These are phyloP conservation scores for Podosphaera xanthii DNA, from an alignment of 2,329 filamentous ascomycete genomes.

Conservation along the genomic window DNA sequence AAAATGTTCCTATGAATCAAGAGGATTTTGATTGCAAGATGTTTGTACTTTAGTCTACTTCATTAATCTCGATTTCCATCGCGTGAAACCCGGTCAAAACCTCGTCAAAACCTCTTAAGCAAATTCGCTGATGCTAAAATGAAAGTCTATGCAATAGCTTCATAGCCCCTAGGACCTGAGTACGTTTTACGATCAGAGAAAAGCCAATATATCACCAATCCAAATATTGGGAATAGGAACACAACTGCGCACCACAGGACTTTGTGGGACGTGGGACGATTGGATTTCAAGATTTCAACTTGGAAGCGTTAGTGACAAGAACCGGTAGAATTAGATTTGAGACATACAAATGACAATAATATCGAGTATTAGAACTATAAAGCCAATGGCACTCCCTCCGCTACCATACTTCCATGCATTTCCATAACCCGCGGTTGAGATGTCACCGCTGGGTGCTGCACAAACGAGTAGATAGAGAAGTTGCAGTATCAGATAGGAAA, in stretches of 20 bases:
- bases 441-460: constrained; percentile 1
- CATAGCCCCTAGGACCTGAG: constrained; percentile 29
- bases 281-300: constrained; percentile 44
- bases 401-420: constrained; percentile 35
- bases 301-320: not conserved
- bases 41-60: too few relatives aligned
- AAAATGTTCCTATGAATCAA: too few relatives aligned
- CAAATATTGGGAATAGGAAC: constrained; percentile 40
- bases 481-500: too few relatives aligned
- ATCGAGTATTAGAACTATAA: constrained; percentile 37
- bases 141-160: constrained; percentile 17
- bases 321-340: not conserved
- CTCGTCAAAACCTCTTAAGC: not conserved
- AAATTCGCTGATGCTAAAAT: not conserved
- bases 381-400: constrained; percentile 36
- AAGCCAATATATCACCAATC: constrained; percentile 38
- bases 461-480: constrained; percentile 2
- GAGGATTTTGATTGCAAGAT: too few relatives aligned
- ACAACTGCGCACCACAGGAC: constrained; percentile 38
- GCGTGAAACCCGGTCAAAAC: not conserved
- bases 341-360: constrained; percentile 37
- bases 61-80: too few relatives aligned
- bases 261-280: constrained; percentile 32
- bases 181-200: constrained; percentile 38
- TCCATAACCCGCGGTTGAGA: constrained; percentile 7